Percentiles rank a stretch among this genome's conserved stretches.
phyloP scores from a whole-genome alignment of 2,329 filamentous ascomycete species.

The Sporothrix euskadiensis region DNA sequence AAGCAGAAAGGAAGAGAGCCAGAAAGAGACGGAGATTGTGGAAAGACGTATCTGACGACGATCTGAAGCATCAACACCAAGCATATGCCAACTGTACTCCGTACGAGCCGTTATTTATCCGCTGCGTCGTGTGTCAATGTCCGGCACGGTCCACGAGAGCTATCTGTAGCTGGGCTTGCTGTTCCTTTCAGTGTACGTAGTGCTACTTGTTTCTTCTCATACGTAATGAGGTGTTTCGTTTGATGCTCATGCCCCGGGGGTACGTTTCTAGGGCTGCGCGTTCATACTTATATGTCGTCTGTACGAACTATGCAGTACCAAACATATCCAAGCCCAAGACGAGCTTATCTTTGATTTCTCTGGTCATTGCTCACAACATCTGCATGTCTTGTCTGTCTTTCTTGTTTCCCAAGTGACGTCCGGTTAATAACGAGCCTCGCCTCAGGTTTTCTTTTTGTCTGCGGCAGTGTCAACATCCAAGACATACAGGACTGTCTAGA shows the following conservation, averaged over 20 bases:
- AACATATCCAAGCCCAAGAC: neutral
- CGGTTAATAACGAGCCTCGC: neutral
- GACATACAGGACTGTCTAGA: neutral
- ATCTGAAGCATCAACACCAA: neutral
- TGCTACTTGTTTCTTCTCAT: neutral
- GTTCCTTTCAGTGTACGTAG: neutral
- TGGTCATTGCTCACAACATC: neutral
- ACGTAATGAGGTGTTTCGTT: conserved; percentile 13
- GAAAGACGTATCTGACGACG: neutral
- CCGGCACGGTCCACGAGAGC: neutral
- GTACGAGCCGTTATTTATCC: neutral
- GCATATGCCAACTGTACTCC: neutral
- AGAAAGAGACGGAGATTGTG: neutral
- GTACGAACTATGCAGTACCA: neutral
- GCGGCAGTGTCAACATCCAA: conserved; percentile 8
- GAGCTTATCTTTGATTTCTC: neutral
- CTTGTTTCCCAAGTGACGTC: neutral
- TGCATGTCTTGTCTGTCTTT: neutral
- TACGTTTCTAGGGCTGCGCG: neutral
- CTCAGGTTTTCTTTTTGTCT: conserved; percentile 4
- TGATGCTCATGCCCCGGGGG: neutral
- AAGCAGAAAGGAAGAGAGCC: neutral
- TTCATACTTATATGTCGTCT: neutral
- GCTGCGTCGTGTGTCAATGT: neutral
- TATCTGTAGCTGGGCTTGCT: neutral